Percentiles rank a stretch among this genome's conserved stretches.
These are phyloP conservation scores for Hyaloscypha variabilis DNA, from an alignment of 495 filamentous ascomycete species.

Conservation along the genomic window DNA sequence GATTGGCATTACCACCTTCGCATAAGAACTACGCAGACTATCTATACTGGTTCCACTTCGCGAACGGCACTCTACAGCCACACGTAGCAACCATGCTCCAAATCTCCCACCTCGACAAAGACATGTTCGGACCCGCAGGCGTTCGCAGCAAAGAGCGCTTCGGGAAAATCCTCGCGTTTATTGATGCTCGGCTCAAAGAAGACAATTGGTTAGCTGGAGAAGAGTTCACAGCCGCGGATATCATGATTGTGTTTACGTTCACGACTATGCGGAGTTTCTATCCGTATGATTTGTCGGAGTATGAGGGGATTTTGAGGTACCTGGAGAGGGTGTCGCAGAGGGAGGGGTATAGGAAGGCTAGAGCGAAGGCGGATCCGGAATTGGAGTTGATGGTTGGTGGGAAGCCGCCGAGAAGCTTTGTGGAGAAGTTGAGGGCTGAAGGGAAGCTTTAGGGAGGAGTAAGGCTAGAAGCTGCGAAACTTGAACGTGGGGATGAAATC, in stretches of 20 bases:
- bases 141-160: slow-evolving; percentile 24
- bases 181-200: slow-evolving; percentile 48
- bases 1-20: slow-evolving; percentile 43
- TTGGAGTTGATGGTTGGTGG: slow-evolving; percentile 36
- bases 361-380: slow-evolving; percentile 48
- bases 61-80: slow-evolving; percentile 57
- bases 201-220: slow-evolving; percentile 60
- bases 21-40: slow-evolving; percentile 54
- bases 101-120: background rate
- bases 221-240: slow-evolving; percentile 63
- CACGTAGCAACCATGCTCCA: slow-evolving; percentile 31
- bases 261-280: slow-evolving; percentile 57
- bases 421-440: background rate
- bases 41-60: slow-evolving; percentile 64
- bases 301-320: slow-evolving; percentile 48
- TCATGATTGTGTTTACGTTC: slow-evolving; percentile 56
- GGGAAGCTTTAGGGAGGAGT: slow-evolving; percentile 7
- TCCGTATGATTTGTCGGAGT: slow-evolving; percentile 44
- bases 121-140: slow-evolving; percentile 19
- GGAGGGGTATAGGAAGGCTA: slow-evolving; percentile 45
- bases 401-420: slow-evolving; percentile 23
- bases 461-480: too few relatives aligned
- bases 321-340: slow-evolving; percentile 43
- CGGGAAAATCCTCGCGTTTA: slow-evolving; percentile 33
- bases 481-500: too few relatives aligned